Conservation (phyloP, 306 rosid genomes). For the Bauhinia variegata region DNA sequence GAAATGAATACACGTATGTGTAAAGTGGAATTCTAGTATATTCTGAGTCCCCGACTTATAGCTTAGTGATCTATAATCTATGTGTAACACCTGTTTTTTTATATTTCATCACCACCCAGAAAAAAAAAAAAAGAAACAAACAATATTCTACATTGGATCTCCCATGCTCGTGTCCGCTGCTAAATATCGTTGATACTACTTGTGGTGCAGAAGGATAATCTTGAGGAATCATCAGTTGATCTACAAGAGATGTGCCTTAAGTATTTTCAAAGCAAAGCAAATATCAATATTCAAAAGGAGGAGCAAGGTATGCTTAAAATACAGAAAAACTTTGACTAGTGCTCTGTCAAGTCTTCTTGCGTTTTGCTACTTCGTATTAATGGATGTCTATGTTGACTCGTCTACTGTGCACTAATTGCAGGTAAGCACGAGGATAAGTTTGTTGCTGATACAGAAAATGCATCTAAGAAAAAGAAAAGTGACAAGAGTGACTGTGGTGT, state of each 20-base stretch:
- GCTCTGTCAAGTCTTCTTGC: not conserved
- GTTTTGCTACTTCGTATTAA: slow-evolving; percentile 6
- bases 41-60: too few relatives aligned
- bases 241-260: slow-evolving; percentile 57
- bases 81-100: not conserved
- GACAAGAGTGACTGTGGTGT: not conserved
- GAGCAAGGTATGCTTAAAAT: slow-evolving; percentile 57
- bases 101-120: not conserved
- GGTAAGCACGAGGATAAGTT: slow-evolving; percentile 25
- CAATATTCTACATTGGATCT: not conserved
- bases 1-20: too few relatives aligned
- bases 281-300: slow-evolving; percentile 39
- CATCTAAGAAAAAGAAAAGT: slow-evolving; percentile 26
- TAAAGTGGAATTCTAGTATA: too few relatives aligned
- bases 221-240: slow-evolving; percentile 38
- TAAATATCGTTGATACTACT: slow-evolving; percentile 17
- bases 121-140: too few relatives aligned
- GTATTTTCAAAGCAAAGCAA: slow-evolving; percentile 52
- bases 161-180: slow-evolving; percentile 14
- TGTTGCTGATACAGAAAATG: slow-evolving; percentile 11
- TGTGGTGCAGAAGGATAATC: slow-evolving; percentile 48
- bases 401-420: slow-evolving; percentile 31
- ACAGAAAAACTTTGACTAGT: not conserved
- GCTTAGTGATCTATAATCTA: not conserved
- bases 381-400: not conserved